Evolutionary conservation across 306 rosid genomes (phyloP), one percentile per base, ranked within the genome.

Genomic region (Elaeagnus macrophylla): DNA sequence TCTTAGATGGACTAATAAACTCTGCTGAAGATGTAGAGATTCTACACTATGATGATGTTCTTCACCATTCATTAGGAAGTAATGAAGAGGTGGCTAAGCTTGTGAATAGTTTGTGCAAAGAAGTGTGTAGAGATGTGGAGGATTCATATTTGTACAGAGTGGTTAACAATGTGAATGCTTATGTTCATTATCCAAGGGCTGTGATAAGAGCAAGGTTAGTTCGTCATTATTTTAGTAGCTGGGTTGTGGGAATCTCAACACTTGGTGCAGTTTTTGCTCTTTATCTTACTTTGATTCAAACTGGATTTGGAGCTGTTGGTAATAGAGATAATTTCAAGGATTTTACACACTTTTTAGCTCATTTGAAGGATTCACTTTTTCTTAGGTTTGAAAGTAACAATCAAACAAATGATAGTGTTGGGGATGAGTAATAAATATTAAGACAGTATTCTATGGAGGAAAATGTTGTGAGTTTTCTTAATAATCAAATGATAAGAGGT

Each of bases 1-100:
- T 79, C 71, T 71, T 75, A 50, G 78, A 79, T 7, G 41, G 81
- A 12, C 79, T 79, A 15, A 48, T 79, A 6, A 70, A 67, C 60
- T 66, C 81, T 6, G 37, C 67, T 1, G 5, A 62, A 12, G 81
- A 79, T 56, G 72, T 79, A 7, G 44, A 62, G 36, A 42, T 51
- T 58, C 74, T 79, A 11, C 76, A 72, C 51, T 62, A 72, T 16
- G 53, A 79, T 12, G 76, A 59, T 5, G 60, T 75, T 19, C 54
- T 79, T 17, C 51, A 66, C 40, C 84, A 75, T 64, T 68, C 74
- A 6, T 56, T 75, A 0, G 81, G 84, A 6, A 52, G 53, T 9
- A 64, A 75, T 7, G 32, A 13, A 13, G 13, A 37, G 7, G 81
- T 75, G 17, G 67, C 81, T 0, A 36, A 72, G n/a, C 53, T 75